These are phyloP conservation scores for Parathielavia hyrcaniae DNA, from an alignment of 495 filamentous ascomycete genomes.

Conservation along the genomic window DNA sequence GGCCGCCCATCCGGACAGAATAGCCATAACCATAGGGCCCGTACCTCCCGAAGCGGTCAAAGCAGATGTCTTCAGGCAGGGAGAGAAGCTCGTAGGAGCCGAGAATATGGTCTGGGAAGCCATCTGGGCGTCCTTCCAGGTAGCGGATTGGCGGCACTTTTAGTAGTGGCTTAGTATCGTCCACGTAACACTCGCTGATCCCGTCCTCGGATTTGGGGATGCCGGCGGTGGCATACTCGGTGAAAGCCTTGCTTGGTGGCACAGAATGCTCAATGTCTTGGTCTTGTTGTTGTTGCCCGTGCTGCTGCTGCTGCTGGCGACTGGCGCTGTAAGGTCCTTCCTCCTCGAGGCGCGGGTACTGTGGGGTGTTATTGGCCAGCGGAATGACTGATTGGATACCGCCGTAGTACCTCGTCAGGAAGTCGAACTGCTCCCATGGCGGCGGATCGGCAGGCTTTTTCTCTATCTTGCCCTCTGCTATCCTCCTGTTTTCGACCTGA, in stretches of 20 bases:
- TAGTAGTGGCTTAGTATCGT: constrained; percentile 50
- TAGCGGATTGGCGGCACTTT: constrained; percentile 61
- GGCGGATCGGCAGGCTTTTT: constrained; percentile 52
- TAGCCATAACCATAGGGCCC: constrained; percentile 92
- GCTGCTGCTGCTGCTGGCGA: constrained; percentile 21
- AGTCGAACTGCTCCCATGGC: constrained; percentile 74
- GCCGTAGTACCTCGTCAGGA: constrained; percentile 78
- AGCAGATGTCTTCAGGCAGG: constrained; percentile 82
- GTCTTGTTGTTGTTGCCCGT: not conserved
- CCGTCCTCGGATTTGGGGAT: constrained; percentile 46
- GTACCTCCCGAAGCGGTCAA: constrained; percentile 82
- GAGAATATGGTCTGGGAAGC: constrained; percentile 75
- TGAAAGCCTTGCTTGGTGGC: constrained; percentile 61
- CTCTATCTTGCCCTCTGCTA: constrained; percentile 50
- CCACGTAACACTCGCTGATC: constrained; percentile 68
- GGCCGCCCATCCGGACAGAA: constrained; percentile 64
- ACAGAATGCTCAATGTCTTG: constrained; percentile 32
- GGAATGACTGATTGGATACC: constrained; percentile 63
- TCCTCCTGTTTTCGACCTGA: constrained; percentile 53
- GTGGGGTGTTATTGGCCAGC: constrained; percentile 56
- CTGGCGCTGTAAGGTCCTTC: constrained; percentile 37
- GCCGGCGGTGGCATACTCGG: constrained; percentile 57
- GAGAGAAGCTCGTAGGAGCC: constrained; percentile 77
- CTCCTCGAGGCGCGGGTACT: constrained; percentile 62
- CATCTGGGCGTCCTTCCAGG: constrained; percentile 65